These are phyloP conservation scores for Juglanconis oblonga DNA, from an alignment of 2,329 filamentous ascomycete genomes.

Conservation along the genomic window DNA sequence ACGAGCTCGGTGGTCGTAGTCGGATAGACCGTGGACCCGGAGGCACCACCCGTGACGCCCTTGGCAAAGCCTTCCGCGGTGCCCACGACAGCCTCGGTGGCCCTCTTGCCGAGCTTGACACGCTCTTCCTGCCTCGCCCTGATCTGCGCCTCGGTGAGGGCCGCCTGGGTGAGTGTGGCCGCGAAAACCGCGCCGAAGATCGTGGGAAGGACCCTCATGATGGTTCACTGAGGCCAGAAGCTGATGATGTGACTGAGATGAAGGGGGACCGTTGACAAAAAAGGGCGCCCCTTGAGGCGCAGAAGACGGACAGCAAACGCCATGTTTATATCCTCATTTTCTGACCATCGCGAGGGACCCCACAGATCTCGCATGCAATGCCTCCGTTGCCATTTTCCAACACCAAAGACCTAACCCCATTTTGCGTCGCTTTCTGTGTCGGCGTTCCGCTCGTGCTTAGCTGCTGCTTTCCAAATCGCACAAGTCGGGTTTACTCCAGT, in stretches of 20 bases:
- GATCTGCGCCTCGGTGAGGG: constrained; percentile 1
- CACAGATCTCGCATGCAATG: background rate
- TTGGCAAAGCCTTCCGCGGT: constrained; percentile 40
- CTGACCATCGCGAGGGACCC: background rate
- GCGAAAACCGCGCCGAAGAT: constrained; percentile 1
- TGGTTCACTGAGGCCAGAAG: background rate
- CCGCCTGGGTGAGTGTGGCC: constrained; percentile 3
- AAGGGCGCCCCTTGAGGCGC: background rate
- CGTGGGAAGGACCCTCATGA: background rate
- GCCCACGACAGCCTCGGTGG: constrained; percentile 28
- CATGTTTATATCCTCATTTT: background rate
- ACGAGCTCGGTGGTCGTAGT: constrained; percentile 53
- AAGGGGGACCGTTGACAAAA: background rate
- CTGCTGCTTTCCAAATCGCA: background rate
- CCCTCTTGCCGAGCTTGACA: constrained; percentile 7
- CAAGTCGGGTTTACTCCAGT: background rate
- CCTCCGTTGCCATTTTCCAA: background rate
- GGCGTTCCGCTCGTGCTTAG: background rate
- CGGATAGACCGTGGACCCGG: constrained; percentile 51
- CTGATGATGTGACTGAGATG: background rate
- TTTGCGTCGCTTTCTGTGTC: background rate
- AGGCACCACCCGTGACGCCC: constrained; percentile 59
- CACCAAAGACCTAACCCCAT: background rate
- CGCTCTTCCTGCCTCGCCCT: background rate
- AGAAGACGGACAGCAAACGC: background rate